A percentile compares a stretch with the other conserved stretches of the same genome.
Evolutionary conservation across 1,284 basidiomycete species (phyloP).

Genomic region (Irpex sp.): DNA sequence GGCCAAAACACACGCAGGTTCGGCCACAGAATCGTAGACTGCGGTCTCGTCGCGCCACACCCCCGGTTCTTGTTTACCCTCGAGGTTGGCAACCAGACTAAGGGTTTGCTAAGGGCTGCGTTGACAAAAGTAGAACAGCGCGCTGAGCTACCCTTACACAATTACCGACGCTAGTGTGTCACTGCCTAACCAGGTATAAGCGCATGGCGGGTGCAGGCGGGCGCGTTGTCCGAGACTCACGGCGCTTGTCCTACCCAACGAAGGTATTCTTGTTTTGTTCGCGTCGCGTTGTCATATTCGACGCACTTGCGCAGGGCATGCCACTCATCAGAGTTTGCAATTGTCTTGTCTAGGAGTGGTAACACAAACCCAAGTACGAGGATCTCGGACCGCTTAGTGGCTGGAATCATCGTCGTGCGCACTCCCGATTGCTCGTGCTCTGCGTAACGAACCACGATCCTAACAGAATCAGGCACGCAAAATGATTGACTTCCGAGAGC

Average conservation of each 20-base stretch:
- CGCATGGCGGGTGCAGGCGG: background rate
- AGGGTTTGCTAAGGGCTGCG: background rate
- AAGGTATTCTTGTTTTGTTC: background rate
- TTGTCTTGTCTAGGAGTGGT: background rate
- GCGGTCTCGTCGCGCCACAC: background rate
- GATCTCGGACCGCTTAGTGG: background rate
- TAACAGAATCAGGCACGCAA: background rate
- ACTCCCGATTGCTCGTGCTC: background rate
- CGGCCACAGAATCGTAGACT: background rate
- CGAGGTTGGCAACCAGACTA: background rate
- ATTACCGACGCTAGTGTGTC: background rate
- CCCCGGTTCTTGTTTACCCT: background rate
- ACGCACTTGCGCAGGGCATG: background rate
- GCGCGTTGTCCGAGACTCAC: background rate
- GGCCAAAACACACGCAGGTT: background rate
- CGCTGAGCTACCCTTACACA: background rate
- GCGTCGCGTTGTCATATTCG: background rate
- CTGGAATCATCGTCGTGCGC: background rate
- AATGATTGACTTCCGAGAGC: background rate
- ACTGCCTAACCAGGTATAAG: background rate
- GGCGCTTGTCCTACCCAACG: background rate
- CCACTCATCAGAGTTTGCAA: background rate
- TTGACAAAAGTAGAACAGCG: too few relatives aligned
- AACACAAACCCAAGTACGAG: background rate
- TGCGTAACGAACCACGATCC: background rate